Evolutionary conservation across 768 basidiomycete species (phyloP).

Genomic region (Nidula microcarpa): DNA sequence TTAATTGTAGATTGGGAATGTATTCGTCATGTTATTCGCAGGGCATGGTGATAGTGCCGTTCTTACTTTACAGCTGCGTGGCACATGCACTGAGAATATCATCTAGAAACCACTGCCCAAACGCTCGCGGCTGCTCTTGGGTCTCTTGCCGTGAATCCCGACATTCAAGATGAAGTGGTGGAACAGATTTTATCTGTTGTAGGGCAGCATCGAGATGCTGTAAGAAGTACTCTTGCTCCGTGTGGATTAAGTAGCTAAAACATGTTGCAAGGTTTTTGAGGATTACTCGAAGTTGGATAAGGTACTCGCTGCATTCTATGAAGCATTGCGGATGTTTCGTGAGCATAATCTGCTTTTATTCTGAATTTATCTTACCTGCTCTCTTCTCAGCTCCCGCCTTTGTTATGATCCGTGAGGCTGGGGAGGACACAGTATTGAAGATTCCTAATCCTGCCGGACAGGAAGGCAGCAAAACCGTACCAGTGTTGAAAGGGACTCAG

Average conservation of each 20-base stretch:
- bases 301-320: conserved; percentile 23
- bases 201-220: neutral
- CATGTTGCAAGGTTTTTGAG: conserved; percentile 7
- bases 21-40: neutral
- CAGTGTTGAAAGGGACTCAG: conserved; percentile 10
- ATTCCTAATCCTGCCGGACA: conserved; percentile 19
- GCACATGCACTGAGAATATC: too few relatives aligned
- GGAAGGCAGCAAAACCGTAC: conserved; percentile 15
- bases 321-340: conserved; percentile 25
- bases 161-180: neutral
- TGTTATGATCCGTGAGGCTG: conserved; percentile 18
- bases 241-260: neutral
- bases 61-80: too few relatives aligned
- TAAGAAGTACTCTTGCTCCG: neutral
- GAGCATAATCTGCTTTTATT: conserved; percentile 2
- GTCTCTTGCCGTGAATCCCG: neutral
- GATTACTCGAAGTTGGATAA: conserved; percentile 17
- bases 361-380: neutral
- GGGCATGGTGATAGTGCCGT: neutral
- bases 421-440: conserved; percentile 20
- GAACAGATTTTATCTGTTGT: neutral
- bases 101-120: neutral
- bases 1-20: neutral
- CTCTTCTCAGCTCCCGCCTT: conserved; percentile 5
- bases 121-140: neutral